Evolutionary conservation across 2,329 filamentous ascomycete species (phyloP).

Genomic region (Penicillium sp.): DNA sequence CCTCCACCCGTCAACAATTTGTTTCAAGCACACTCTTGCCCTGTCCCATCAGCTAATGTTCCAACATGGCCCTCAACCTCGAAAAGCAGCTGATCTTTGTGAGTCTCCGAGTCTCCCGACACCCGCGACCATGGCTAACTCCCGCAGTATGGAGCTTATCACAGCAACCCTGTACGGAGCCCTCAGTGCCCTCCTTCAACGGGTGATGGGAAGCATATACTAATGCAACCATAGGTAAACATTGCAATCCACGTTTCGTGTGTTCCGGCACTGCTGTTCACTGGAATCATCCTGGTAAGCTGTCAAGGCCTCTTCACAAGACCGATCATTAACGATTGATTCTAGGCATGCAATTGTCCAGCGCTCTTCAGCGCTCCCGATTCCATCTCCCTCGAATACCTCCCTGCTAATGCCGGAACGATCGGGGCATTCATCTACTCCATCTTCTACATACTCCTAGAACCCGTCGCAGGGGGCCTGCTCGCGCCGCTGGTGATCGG

Average conservation of each 20-base stretch:
- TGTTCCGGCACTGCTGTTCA: constrained; percentile 59
- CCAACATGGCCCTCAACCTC: constrained; percentile 52
- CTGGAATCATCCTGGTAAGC: constrained; percentile 56
- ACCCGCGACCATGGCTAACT: constrained; percentile 14
- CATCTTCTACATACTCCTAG: constrained; percentile 80
- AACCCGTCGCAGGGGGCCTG: constrained; percentile 81
- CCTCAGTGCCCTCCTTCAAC: neutral
- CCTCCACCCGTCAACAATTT: constrained; percentile 6
- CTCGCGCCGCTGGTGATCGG: constrained; percentile 72
- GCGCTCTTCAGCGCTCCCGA: constrained; percentile 52
- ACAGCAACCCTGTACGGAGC: constrained; percentile 56
- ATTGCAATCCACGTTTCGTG: constrained; percentile 60
- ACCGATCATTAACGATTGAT: neutral
- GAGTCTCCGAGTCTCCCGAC: constrained; percentile 33
- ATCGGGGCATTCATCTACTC: constrained; percentile 61
- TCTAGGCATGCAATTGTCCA: constrained; percentile 55
- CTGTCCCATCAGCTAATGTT: neutral
- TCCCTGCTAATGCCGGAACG: constrained; percentile 58
- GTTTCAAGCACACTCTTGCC: constrained; percentile 1
- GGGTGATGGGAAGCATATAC: constrained; percentile 19
- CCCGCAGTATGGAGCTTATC: constrained; percentile 61
- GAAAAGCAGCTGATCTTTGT: constrained; percentile 65
- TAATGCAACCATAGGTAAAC: constrained; percentile 50
- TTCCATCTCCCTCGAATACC: constrained; percentile 51
- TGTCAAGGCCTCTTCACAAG: neutral